Evolutionary conservation across 805 yeast genomes (phyloP).

Genomic region (Zygotorulaspora chibaensis): DNA sequence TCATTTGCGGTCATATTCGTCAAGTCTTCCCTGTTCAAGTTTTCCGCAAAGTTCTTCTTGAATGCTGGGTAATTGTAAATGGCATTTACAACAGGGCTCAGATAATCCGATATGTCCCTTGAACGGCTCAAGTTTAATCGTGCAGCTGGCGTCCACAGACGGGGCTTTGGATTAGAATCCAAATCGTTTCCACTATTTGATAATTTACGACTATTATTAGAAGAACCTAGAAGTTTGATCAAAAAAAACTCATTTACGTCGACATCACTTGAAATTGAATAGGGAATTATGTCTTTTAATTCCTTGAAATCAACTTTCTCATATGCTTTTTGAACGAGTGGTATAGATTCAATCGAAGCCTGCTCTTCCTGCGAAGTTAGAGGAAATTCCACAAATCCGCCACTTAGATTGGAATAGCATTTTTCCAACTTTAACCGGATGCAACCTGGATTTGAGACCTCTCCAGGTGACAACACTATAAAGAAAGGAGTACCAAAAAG

Average conservation of each 20-base stretch:
- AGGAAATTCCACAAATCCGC: slow-evolving; percentile 35
- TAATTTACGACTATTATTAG: background rate
- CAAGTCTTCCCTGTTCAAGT: background rate
- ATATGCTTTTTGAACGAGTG: slow-evolving; percentile 28
- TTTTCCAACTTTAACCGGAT: slow-evolving; percentile 56
- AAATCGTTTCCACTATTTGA: background rate
- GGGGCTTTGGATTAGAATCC: background rate
- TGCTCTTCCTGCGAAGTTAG: slow-evolving; percentile 13
- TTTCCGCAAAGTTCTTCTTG: background rate
- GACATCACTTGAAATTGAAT: slow-evolving; percentile 14
- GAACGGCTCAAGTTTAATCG: slow-evolving; percentile 17
- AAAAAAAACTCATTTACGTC: slow-evolving; percentile 19
- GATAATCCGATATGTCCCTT: slow-evolving; percentile 13
- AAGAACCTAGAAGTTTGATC: slow-evolving; percentile 14
- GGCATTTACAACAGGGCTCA: slow-evolving; percentile 20
- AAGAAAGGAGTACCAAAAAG: slow-evolving; percentile 78
- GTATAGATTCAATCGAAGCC: slow-evolving; percentile 35
- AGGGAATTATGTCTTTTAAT: slow-evolving; percentile 17
- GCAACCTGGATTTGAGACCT: slow-evolving; percentile 50
- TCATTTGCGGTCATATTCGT: background rate
- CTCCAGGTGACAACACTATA: slow-evolving; percentile 50
- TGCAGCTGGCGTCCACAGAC: slow-evolving; percentile 27
- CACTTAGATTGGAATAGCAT: slow-evolving; percentile 45
- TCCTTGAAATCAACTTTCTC: slow-evolving; percentile 22
- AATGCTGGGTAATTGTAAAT: slow-evolving; percentile 23